Conservation (phyloP, 805 yeast genomes). For the Candida coquimbonensis region DNA sequence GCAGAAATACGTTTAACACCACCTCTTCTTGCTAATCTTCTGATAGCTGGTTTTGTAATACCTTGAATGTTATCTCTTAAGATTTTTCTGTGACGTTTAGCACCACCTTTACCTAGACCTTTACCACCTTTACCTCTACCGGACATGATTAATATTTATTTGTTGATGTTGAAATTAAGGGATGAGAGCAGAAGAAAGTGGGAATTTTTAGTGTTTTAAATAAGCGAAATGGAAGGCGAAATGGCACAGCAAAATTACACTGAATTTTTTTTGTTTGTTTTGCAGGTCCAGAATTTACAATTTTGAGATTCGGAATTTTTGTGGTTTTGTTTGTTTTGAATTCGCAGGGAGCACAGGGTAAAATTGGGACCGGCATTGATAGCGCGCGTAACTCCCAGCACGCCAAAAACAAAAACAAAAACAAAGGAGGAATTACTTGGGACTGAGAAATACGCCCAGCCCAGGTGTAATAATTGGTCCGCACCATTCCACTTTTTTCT, state of each 20-base stretch:
- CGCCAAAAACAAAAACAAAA: not conserved
- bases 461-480: no score
- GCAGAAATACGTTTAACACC: conserved; percentile 99
- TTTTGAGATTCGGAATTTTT: no score
- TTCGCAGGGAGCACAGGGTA: no score
- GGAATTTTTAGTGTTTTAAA: not conserved
- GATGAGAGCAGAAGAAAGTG: conserved; percentile 4
- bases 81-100: conserved; percentile 99
- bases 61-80: conserved; percentile 99
- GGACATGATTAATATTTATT: conserved; percentile 50
- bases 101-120: conserved; percentile 99
- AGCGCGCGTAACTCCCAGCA: not conserved
- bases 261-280: not conserved
- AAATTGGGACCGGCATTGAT: no score
- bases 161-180: conserved; percentile 11
- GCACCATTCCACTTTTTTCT: no score
- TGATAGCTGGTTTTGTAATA: conserved; percentile 98
- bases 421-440: no score
- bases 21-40: conserved; percentile 99
- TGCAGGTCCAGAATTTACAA: not conserved
- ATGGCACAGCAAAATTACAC: no score
- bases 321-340: no score
- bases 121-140: conserved; percentile 99
- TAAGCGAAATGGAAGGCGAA: no score
- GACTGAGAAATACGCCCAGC: no score